Conservation (phyloP, 1,139 yeast species). For the Citeromyces hawaiiensis region DNA sequence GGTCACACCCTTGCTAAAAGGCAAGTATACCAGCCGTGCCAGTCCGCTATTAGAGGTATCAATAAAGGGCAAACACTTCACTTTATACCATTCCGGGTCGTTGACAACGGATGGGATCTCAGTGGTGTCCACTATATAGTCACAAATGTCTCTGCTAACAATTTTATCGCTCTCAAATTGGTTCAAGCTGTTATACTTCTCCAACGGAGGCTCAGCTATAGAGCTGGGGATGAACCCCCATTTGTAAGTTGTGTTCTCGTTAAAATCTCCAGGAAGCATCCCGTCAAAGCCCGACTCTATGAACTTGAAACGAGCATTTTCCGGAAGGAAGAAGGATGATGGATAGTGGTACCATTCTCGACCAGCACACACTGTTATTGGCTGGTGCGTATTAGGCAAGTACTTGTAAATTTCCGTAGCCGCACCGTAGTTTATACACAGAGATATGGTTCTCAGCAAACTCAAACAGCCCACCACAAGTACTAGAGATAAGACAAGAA, state of each 20-base stretch:
- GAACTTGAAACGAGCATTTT: conserved; percentile 46
- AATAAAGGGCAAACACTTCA: conserved; percentile 29
- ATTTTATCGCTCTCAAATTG: conserved; percentile 41
- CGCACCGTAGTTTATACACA: conserved; percentile 46
- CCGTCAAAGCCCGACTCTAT: conserved; percentile 77
- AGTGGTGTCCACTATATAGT: conserved; percentile 36
- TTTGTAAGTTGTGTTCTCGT: conserved; percentile 22
- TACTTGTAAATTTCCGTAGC: conserved; percentile 34
- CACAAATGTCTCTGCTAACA: conserved; percentile 30
- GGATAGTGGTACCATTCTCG: conserved; percentile 95
- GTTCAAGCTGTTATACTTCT: conserved; percentile 58
- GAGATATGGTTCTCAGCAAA: conserved; percentile 25
- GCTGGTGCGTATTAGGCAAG: conserved; percentile 11
- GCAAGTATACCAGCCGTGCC: conserved; percentile 33
- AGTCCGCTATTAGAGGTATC: conserved; percentile 35
- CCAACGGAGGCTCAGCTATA: conserved; percentile 16
- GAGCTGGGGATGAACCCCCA: conserved; percentile 15
- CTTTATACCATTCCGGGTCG: conserved; percentile 24
- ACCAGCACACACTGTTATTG: conserved; percentile 64
- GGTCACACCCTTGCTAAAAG: conserved; percentile 23
- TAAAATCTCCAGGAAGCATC: conserved; percentile 76
- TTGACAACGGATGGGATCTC: conserved; percentile 5
- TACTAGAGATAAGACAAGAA: conserved; percentile 6
- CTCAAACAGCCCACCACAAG: conserved; percentile 16
- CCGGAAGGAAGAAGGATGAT: conserved; percentile 61